Evolutionary conservation across 1,284 basidiomycete genomes (phyloP).

Genomic region (Puccinia coronata): DNA sequence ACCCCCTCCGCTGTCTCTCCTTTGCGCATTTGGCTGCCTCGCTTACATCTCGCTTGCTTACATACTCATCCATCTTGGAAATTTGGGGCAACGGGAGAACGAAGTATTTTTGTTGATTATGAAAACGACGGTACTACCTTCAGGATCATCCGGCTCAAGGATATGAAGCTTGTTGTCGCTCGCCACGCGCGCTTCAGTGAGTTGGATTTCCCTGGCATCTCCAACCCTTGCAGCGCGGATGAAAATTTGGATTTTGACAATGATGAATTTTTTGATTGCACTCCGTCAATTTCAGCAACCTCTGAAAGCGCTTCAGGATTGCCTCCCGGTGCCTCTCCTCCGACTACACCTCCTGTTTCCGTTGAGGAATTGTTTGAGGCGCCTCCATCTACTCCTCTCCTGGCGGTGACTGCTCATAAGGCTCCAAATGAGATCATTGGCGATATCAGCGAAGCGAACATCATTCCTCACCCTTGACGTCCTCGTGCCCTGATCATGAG

Average conservation of each 20-base stretch:
- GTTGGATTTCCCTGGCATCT: neutral
- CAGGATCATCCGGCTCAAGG: neutral
- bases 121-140: neutral
- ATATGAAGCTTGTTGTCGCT: neutral
- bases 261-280: neutral
- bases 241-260: neutral
- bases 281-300: no score
- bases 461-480: neutral
- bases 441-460: neutral
- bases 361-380: no score
- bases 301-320: no score
- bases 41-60: neutral
- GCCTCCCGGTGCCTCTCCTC: no score
- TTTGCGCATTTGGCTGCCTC: neutral
- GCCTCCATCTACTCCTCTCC: neutral
- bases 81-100: no score
- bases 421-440: neutral
- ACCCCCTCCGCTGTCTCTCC: neutral
- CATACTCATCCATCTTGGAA: neutral
- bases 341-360: no score
- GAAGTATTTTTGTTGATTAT: no score
- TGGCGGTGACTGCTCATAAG: neutral
- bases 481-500: neutral
- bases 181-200: neutral
- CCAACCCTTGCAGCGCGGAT: neutral